Evolutionary conservation across 345 rosid genomes (phyloP).

Genomic region (Toxicodendron radicans): DNA sequence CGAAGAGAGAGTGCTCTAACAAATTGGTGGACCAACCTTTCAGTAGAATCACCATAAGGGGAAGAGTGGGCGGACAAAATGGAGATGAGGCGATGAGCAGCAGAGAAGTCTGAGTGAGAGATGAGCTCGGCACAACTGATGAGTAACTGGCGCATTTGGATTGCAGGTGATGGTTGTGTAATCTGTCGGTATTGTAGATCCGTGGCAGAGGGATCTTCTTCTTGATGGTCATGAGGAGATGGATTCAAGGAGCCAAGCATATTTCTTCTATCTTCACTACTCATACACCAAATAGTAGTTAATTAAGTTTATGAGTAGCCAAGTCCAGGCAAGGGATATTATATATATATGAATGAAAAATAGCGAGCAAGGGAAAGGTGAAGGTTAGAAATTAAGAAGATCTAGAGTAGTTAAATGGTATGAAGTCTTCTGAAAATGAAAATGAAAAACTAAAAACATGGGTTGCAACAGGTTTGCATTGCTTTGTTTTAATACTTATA

Average conservation of each 20-base stretch:
- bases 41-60: conserved; percentile 77
- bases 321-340: background rate
- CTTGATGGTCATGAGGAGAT: conserved; percentile 34
- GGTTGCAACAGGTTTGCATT: conserved; percentile 4
- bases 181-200: conserved; percentile 38
- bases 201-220: conserved; percentile 34
- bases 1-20: conserved; percentile 75
- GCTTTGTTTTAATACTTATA: background rate
- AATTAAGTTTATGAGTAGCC: background rate
- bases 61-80: conserved; percentile 58
- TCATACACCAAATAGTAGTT: background rate
- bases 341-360: background rate
- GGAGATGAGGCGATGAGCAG: conserved; percentile 67
- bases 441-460: background rate
- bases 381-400: background rate
- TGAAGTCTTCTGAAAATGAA: conserved; percentile 1
- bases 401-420: too few species aligned
- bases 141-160: conserved; percentile 72
- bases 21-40: conserved; percentile 72
- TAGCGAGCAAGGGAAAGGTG: background rate
- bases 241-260: conserved; percentile 33
- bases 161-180: conserved; percentile 25
- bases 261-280: background rate
- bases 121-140: conserved; percentile 65
- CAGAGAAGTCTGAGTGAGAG: conserved; percentile 67